Evolutionary conservation across 2,329 filamentous ascomycete genomes (phyloP).

Genomic region (Aspergillus texensis): DNA sequence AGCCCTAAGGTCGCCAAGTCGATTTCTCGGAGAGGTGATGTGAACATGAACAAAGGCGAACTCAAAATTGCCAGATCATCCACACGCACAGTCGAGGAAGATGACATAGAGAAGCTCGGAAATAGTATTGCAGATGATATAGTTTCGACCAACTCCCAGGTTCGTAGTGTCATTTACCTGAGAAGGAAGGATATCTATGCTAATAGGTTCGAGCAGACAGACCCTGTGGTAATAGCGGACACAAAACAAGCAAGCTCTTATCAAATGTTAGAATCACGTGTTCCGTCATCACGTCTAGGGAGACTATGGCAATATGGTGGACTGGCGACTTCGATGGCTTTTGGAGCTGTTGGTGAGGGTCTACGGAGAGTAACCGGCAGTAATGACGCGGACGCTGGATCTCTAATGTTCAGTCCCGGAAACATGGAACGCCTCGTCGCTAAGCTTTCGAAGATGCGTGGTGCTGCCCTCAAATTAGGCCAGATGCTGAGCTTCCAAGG

Average conservation of each 20-base stretch:
- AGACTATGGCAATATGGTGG: conserved; percentile 94
- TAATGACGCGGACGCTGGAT: conserved; percentile 61
- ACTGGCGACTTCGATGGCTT: conserved; percentile 91
- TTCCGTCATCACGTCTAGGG: conserved; percentile 84
- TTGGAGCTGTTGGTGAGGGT: conserved; percentile 84
- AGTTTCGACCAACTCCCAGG: conserved; percentile 10
- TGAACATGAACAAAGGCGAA: conserved; percentile 10
- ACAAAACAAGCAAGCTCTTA: conserved; percentile 52
- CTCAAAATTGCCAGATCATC: neutral
- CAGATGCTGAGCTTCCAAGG: conserved; percentile 97
- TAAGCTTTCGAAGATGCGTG: conserved; percentile 93
- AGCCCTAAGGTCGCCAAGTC: conserved; percentile 61
- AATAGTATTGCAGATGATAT: conserved; percentile 18
- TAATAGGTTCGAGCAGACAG: conserved; percentile 18
- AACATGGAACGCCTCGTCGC: conserved; percentile 94
- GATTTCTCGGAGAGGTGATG: conserved; percentile 50
- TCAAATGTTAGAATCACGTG: conserved; percentile 81
- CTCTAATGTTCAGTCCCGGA: conserved; percentile 79
- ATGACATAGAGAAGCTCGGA: conserved; percentile 44
- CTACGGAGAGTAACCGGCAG: conserved; percentile 78
- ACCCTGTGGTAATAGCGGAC: conserved; percentile 21
- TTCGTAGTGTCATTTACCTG: conserved; percentile 11
- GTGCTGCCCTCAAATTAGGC: conserved; percentile 92
- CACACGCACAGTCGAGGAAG: conserved; percentile 20
- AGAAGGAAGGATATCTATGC: neutral